Percentiles rank a stretch among this genome's conserved stretches.
Conservation (phyloP, 495 filamentous ascomycete species). For the Hypoxylon fragiforme region DNA sequence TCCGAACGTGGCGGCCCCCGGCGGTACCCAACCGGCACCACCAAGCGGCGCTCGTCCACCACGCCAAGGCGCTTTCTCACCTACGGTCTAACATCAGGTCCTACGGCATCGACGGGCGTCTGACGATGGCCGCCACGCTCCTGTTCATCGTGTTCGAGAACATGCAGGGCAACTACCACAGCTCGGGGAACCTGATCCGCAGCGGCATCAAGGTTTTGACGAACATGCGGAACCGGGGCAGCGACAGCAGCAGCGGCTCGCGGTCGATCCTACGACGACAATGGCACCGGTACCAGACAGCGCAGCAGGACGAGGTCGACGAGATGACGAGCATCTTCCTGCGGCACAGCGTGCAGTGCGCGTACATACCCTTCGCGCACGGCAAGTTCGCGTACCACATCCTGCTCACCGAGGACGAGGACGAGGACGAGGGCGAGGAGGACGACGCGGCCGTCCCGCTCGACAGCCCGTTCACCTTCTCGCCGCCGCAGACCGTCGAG, state of each 20-base stretch:
- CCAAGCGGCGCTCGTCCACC: constrained; percentile 29
- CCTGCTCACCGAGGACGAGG: constrained; percentile 29
- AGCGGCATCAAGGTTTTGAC: constrained; percentile 33
- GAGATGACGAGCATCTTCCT: constrained; percentile 34
- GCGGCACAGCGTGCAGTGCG: constrained; percentile 25
- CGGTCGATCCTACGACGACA: constrained; percentile 26
- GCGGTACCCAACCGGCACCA: constrained; percentile 28
- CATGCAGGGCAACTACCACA: constrained; percentile 37
- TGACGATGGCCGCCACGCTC: constrained; percentile 31
- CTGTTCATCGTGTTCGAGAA: constrained; percentile 38
- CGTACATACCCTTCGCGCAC: constrained; percentile 30
- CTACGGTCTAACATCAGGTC: constrained; percentile 25
- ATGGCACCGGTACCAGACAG: constrained; percentile 21
- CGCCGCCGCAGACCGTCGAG: constrained; percentile 21
- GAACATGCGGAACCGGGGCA: constrained; percentile 17
- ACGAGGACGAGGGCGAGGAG: constrained; percentile 23
- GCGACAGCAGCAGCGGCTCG: no score
- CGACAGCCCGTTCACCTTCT: constrained; percentile 18
- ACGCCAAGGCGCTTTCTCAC: constrained; percentile 34
- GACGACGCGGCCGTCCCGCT: no score
- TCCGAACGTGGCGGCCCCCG: constrained; percentile 27
- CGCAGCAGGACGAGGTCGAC: constrained; percentile 28
- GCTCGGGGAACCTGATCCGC: constrained; percentile 30
- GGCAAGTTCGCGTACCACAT: constrained; percentile 35
- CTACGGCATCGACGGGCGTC: constrained; percentile 26